A percentile compares a stretch with the other conserved stretches of the same genome.
Evolutionary conservation across 768 basidiomycete genomes (phyloP).

Genomic region (Postia placenta): DNA sequence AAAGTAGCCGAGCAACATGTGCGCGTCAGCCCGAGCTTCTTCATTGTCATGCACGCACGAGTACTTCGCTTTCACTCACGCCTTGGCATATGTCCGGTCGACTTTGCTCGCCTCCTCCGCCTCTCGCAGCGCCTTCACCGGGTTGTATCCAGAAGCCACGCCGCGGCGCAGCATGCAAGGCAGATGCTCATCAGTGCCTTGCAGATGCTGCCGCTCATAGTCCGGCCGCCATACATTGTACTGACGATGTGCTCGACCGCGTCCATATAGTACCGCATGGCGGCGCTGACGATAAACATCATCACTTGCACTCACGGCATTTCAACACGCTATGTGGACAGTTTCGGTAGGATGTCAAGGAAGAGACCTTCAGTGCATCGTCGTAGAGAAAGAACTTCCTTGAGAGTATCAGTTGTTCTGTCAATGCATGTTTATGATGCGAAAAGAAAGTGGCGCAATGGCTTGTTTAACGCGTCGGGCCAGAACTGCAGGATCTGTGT

Average conservation of each 20-base stretch:
- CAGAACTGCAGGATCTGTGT: slow-evolving; percentile 4
- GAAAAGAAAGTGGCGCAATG: slow-evolving; percentile 28
- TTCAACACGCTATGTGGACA: slow-evolving; percentile 18
- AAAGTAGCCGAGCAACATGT: slow-evolving; percentile 22
- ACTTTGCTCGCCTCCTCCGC: slow-evolving; percentile 22
- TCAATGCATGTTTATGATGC: no score
- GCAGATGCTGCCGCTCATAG: slow-evolving; percentile 20
- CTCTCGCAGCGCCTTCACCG: slow-evolving; percentile 27
- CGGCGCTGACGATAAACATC: no score
- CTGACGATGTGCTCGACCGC: slow-evolving; percentile 24
- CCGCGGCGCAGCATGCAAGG: slow-evolving; percentile 28
- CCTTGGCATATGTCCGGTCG: slow-evolving; percentile 27
- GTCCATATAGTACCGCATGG: slow-evolving; percentile 25
- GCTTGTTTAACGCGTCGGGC: slow-evolving; percentile 24
- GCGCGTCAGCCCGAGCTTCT: no score
- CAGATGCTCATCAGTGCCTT: slow-evolving; percentile 25
- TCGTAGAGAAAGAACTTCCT: no score
- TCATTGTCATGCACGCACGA: not conserved
- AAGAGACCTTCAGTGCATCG: slow-evolving; percentile 26
- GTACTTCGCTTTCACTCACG: no score
- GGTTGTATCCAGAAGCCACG: slow-evolving; percentile 23
- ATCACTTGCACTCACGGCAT: not conserved
- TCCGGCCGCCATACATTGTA: slow-evolving; percentile 17
- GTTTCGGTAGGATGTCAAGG: slow-evolving; percentile 31
- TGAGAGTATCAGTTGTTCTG: no score